phyloP scores from a whole-genome alignment of 768 basidiomycete genomes.

The Tephrocybe sp. region DNA sequence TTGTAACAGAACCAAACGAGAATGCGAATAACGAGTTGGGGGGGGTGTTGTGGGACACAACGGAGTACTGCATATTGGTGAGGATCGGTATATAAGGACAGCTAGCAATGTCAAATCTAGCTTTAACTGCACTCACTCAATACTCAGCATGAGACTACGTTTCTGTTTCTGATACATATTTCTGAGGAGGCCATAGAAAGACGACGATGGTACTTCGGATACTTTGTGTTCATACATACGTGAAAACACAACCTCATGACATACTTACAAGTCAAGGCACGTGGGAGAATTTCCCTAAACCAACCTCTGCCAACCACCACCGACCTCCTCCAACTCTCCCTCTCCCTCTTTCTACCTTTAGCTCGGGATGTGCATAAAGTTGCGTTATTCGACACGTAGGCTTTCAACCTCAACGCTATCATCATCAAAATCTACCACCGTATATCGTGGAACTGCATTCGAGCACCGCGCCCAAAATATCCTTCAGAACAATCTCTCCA shows the following conservation, averaged over 20 bases:
- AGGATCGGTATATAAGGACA: conserved; percentile 19
- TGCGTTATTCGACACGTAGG: not conserved
- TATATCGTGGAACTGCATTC: conserved; percentile 72
- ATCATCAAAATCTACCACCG: conserved; percentile 39
- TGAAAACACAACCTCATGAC: not conserved
- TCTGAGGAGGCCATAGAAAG: no score
- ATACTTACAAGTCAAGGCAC: no score
- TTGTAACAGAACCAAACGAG: conserved; percentile 22
- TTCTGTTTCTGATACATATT: no score
- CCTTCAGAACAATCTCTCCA: conserved; percentile 67
- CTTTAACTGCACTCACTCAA: no score
- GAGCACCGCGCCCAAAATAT: conserved; percentile 66
- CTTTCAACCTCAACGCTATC: conserved; percentile 5
- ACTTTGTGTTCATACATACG: conserved; percentile 4
- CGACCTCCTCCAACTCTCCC: no score
- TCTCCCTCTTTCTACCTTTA: no score
- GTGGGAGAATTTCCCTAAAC: no score
- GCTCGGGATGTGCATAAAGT: not conserved
- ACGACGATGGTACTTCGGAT: no score
- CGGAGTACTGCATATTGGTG: conserved; percentile 28
- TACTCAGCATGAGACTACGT: no score
- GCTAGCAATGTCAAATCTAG: not conserved
- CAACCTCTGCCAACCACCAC: no score
- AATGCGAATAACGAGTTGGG: conserved; percentile 34
- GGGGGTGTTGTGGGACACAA: conserved; percentile 37